Conservation (phyloP, 108 stramenopile genomes). For the Nannochloropsis granulata region DNA sequence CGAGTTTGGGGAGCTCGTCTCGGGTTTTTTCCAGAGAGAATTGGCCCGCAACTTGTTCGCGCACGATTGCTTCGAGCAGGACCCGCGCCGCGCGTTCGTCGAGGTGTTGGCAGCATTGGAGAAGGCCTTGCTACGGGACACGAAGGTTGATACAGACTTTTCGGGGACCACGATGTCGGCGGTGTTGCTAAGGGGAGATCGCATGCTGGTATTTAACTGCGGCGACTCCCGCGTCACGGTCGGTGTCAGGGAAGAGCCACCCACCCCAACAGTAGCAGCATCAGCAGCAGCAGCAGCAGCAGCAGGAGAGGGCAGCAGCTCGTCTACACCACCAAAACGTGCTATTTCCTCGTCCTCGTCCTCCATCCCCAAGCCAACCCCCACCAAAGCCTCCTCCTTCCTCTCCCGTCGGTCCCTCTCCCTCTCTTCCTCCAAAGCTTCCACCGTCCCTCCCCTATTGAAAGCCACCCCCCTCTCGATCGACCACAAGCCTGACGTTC, state of each 20-base stretch:
- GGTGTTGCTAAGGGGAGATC: neutral
- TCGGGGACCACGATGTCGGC: neutral
- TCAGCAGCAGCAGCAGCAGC: too few species aligned
- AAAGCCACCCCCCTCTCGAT: slow-evolving; percentile 44
- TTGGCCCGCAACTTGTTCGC: neutral
- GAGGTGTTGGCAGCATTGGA: neutral
- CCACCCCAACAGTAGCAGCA: neutral
- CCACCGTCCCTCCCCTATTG: neutral
- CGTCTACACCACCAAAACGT: neutral
- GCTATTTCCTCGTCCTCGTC: neutral
- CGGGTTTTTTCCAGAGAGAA: neutral
- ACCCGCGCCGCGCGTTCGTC: neutral
- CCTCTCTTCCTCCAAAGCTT: neutral
- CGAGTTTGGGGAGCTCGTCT: slow-evolving; percentile 88
- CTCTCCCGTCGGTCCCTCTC: neutral
- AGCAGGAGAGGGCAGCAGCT: neutral
- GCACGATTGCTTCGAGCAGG: neutral
- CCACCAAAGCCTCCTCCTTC: neutral
- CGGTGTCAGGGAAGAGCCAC: neutral
- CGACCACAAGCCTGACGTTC: slow-evolving; percentile 96
- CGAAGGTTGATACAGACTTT: neutral
- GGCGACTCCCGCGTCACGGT: neutral
- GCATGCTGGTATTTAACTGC: neutral
- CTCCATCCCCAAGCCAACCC: neutral
- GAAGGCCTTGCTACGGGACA: neutral